phyloP scores from a whole-genome alignment of 2,329 filamentous ascomycete species.

The Neodidymelliopsis sp. region DNA sequence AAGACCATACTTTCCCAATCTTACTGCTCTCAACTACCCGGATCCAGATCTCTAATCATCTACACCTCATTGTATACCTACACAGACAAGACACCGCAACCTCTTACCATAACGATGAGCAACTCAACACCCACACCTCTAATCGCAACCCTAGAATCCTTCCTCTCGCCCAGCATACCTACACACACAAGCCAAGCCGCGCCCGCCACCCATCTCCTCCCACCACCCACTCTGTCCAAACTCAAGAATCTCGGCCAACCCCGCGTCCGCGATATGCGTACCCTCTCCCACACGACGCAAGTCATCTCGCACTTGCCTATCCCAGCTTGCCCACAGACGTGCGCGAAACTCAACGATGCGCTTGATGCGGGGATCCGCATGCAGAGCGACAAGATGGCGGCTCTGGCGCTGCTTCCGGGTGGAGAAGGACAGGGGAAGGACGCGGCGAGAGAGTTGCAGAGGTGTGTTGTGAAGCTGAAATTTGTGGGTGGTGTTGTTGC shows the following conservation, averaged over 20 bases:
- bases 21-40: background rate
- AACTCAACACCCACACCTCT: slow-evolving; percentile 20
- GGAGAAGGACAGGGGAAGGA: slow-evolving; percentile 33
- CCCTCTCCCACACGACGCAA: slow-evolving; percentile 30
- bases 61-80: background rate
- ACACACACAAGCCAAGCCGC: slow-evolving; percentile 11
- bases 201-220: slow-evolving; percentile 28
- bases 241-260: slow-evolving; percentile 31
- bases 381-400: slow-evolving; percentile 50
- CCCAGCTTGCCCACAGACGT: slow-evolving; percentile 21
- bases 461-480: slow-evolving; percentile 53
- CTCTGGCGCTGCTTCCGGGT: slow-evolving; percentile 52
- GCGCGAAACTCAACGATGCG: slow-evolving; percentile 35
- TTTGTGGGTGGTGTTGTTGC: slow-evolving; percentile 60
- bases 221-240: slow-evolving; percentile 28
- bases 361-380: slow-evolving; percentile 27
- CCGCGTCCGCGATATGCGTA: slow-evolving; percentile 36
- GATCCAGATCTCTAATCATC: background rate
- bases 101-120: slow-evolving; percentile 4
- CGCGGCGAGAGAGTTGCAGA: slow-evolving; percentile 48
- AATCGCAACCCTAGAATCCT: slow-evolving; percentile 39
- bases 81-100: background rate
- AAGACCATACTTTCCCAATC: background rate
- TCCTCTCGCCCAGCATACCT: slow-evolving; percentile 25
- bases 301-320: slow-evolving; percentile 39